Evolutionary conservation across 495 filamentous ascomycete genomes (phyloP).

Genomic region (Cryomyces minteri): DNA sequence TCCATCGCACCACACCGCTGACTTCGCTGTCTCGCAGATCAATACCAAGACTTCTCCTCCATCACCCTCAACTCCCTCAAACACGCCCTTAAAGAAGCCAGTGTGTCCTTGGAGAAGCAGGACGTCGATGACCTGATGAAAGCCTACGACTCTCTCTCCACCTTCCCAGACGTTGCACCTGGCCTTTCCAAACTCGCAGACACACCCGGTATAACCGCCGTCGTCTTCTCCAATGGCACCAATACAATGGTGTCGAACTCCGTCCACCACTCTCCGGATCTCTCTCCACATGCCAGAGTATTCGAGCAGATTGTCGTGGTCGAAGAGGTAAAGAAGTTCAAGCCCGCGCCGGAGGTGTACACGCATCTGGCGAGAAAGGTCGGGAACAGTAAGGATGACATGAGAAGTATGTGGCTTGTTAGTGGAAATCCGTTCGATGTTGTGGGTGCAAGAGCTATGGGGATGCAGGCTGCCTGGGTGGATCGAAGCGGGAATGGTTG

Average conservation of each 20-base stretch:
- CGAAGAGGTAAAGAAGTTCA: constrained; percentile 40
- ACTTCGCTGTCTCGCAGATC: constrained; percentile 19
- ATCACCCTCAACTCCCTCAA: constrained; percentile 43
- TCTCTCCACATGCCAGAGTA: constrained; percentile 27
- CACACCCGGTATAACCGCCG: constrained; percentile 26
- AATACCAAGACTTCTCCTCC: constrained; percentile 44
- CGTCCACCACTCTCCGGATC: constrained; percentile 32
- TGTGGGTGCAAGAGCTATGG: constrained; percentile 31
- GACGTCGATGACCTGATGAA: constrained; percentile 33
- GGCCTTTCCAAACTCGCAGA: constrained; percentile 28
- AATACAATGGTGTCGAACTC: constrained; percentile 42
- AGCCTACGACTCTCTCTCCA: constrained; percentile 46
- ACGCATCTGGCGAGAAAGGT: constrained; percentile 34
- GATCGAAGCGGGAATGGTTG: constrained; percentile 37
- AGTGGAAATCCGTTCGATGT: constrained; percentile 71
- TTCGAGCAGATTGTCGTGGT: constrained; percentile 45
- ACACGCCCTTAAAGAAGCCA: constrained; percentile 42
- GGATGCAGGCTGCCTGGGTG: constrained; percentile 51
- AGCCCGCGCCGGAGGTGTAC: constrained; percentile 52
- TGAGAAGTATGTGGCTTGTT: constrained; percentile 48
- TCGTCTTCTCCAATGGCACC: constrained; percentile 64
- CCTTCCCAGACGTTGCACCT: constrained; percentile 48
- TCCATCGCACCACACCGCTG: not conserved
- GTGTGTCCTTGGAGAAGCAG: constrained; percentile 21
- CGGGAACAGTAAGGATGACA: constrained; percentile 23